Evolutionary conservation across 495 filamentous ascomycete genomes (phyloP).

Genomic region (Daldinia vernicosa): DNA sequence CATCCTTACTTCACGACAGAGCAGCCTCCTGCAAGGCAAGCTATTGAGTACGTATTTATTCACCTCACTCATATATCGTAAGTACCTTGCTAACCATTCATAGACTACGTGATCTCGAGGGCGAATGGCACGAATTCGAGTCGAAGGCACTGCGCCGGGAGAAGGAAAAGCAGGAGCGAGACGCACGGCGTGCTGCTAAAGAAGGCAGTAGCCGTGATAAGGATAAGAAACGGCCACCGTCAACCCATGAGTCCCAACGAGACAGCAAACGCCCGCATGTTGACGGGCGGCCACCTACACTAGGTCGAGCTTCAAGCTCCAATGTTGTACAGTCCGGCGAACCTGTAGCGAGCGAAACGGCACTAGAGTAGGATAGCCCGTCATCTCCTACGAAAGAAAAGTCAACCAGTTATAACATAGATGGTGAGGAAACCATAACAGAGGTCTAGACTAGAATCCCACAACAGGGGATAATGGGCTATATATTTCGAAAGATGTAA

Average conservation of each 20-base stretch:
- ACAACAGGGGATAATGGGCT: background rate
- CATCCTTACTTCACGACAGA: conserved; percentile 91
- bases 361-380: conserved; percentile 6
- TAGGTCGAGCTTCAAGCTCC: conserved; percentile 17
- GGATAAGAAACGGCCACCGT: conserved; percentile 59
- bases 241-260: conserved; percentile 46
- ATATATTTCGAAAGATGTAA: conserved; percentile 2
- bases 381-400: background rate
- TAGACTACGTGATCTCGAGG: conserved; percentile 83
- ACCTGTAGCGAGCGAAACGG: conserved; percentile 2
- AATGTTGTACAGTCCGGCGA: conserved; percentile 17
- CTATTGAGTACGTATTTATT: conserved; percentile 75
- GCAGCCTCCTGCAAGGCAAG: conserved; percentile 79
- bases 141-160: conserved; percentile 94
- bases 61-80: background rate
- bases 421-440: background rate
- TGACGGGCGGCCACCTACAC: conserved; percentile 36
- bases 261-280: conserved; percentile 57
- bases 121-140: conserved; percentile 99
- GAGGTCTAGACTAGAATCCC: conserved; percentile 1
- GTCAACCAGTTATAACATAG: background rate
- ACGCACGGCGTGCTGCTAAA: conserved; percentile 66
- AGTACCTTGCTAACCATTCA: conserved; percentile 24
- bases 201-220: conserved; percentile 54
- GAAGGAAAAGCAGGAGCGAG: conserved; percentile 80